Conservation (phyloP, 495 filamentous ascomycete species). For the Hypomontagnella monticulosa region DNA sequence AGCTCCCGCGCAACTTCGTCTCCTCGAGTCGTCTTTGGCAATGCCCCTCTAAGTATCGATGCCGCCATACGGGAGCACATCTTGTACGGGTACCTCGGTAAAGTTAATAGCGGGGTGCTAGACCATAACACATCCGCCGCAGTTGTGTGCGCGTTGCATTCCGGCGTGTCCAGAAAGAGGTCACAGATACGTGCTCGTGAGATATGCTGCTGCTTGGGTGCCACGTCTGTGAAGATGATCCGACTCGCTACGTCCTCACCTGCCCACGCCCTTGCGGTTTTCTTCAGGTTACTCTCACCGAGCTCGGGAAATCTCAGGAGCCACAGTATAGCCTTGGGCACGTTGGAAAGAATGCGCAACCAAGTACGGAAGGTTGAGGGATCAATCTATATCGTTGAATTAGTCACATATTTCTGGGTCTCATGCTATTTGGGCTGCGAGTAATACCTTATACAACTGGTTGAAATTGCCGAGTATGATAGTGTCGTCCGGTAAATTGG, state of each 20-base stretch:
- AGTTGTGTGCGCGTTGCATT: conserved; percentile 98
- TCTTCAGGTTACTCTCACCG: conserved; percentile 83
- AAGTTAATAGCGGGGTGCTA: conserved; percentile 89
- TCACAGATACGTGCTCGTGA: conserved; percentile 90
- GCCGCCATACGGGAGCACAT: conserved; percentile 99
- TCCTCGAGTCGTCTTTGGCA: conserved; percentile 76
- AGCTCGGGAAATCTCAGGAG: conserved; percentile 95
- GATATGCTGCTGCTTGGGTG: conserved; percentile 95
- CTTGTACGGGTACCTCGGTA: conserved; percentile 96
- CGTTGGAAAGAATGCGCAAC: conserved; percentile 88
- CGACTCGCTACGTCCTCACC: conserved; percentile 87
- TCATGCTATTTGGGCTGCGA: background rate
- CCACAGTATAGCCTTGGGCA: conserved; percentile 93
- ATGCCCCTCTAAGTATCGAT: conserved; percentile 87
- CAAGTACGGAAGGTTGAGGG: conserved; percentile 96
- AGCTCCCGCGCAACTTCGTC: conserved; percentile 75
- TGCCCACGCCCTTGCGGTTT: conserved; percentile 84
- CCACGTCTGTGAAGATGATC: conserved; percentile 95
- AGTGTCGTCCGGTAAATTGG: conserved; percentile 79
- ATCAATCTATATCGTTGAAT: conserved; percentile 74
- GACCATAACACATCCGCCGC: conserved; percentile 97
- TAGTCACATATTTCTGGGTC: background rate
- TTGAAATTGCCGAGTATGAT: conserved; percentile 99
- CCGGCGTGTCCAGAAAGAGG: conserved; percentile 95
- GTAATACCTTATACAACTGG: conserved; percentile 93